Percentiles rank a stretch among this genome's conserved stretches.
phyloP scores from a whole-genome alignment of 2,329 filamentous ascomycete species.

The Claviceps sp. region DNA sequence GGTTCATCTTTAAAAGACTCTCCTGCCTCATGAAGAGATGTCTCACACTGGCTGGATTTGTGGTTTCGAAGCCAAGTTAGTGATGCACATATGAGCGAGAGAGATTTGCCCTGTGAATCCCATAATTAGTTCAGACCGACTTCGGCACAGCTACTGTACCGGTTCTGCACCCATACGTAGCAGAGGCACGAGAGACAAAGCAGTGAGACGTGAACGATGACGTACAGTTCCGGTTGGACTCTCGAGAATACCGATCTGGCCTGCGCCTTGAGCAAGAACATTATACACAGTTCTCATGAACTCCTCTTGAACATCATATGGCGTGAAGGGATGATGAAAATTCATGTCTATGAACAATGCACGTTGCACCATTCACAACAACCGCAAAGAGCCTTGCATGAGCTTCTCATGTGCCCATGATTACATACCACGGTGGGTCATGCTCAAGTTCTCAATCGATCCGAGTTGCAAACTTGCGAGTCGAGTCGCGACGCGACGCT shows the following conservation, averaged over 20 bases:
- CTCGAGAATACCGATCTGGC: constrained; percentile 78
- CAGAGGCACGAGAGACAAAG: background rate
- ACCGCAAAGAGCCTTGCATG: constrained; percentile 6
- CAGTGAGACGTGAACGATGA: background rate
- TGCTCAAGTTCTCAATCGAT: too few relatives aligned
- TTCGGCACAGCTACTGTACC: too few relatives aligned
- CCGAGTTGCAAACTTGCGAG: too few relatives aligned
- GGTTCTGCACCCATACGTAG: background rate
- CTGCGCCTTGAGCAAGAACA: constrained; percentile 55
- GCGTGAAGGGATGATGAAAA: constrained; percentile 79
- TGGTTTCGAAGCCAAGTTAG: constrained; percentile 83
- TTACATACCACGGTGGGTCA: background rate
- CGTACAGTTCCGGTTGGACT: constrained; percentile 72
- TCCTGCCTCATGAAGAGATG: constrained; percentile 30
- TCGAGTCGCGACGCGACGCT: too few relatives aligned
- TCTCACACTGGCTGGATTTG: constrained; percentile 49
- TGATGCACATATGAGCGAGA: constrained; percentile 80
- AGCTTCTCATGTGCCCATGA: constrained; percentile 5
- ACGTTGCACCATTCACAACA: constrained; percentile 9
- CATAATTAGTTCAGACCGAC: background rate
- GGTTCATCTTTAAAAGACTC: constrained; percentile 52
- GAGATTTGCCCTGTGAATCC: constrained; percentile 58
- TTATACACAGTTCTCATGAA: constrained; percentile 79
- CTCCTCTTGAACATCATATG: constrained; percentile 75
- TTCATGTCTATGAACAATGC: constrained; percentile 27